phyloP scores from a whole-genome alignment of 1,284 basidiomycete species.

The Malassezia sympodialis region DNA sequence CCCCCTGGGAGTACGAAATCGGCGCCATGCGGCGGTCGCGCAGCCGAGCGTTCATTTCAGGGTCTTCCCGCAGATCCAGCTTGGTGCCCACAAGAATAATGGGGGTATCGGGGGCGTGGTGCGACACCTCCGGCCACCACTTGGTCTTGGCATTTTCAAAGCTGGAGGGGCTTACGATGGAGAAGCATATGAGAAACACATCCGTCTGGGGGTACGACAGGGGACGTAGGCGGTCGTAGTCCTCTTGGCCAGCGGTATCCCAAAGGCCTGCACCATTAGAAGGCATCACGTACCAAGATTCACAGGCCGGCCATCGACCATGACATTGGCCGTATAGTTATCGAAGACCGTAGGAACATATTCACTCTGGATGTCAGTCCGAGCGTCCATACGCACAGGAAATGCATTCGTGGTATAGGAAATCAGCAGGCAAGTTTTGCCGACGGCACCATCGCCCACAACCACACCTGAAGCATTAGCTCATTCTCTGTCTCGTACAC shows the following conservation, averaged over 20 bases:
- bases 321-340: constrained; percentile 82
- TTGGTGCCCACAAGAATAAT: constrained; percentile 96
- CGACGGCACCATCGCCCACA: constrained; percentile 48
- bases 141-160: constrained; percentile 98
- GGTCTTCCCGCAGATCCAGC: constrained; percentile 92
- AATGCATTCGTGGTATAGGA: constrained; percentile 48
- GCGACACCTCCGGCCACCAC: constrained; percentile 53
- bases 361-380: constrained; percentile 23
- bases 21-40: constrained; percentile 89
- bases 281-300: constrained; percentile 88
- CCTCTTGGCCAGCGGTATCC: constrained; percentile 47
- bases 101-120: constrained; percentile 85
- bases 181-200: constrained; percentile 98
- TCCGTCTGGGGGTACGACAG: constrained; percentile 98
- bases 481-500: constrained; percentile 5
- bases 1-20: constrained; percentile 80
- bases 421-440: constrained; percentile 47
- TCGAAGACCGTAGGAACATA: constrained; percentile 63
- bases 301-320: constrained; percentile 97
- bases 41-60: constrained; percentile 76
- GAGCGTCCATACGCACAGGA: constrained; percentile 27
- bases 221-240: constrained; percentile 88
- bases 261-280: constrained; percentile 17
- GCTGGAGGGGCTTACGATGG: constrained; percentile 86
- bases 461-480: constrained; percentile 27